These are phyloP conservation scores for Penicillium verhagenii DNA, from an alignment of 495 filamentous ascomycete species.

Conservation along the genomic window DNA sequence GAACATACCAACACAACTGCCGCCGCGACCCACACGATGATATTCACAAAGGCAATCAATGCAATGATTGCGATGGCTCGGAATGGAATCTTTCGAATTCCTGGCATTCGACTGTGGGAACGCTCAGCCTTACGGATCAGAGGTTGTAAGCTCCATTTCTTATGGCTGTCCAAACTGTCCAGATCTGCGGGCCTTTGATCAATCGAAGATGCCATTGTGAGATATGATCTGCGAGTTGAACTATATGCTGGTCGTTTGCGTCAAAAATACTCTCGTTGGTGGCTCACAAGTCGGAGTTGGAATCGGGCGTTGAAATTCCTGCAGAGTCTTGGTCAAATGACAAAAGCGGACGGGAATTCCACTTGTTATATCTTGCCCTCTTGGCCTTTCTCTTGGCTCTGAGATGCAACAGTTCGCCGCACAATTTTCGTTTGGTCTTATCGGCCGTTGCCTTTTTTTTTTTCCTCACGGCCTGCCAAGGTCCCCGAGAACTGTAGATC, in stretches of 20 bases:
- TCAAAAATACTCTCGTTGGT: not conserved
- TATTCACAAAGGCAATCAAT: conserved; percentile 63
- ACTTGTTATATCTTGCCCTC: not conserved
- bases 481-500: conserved; percentile 6
- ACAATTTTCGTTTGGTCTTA: conserved; percentile 8
- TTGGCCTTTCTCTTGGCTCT: not conserved
- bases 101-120: conserved; percentile 48
- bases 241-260: not conserved
- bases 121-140: conserved; percentile 38
- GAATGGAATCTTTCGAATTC: conserved; percentile 57
- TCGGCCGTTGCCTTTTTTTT: conserved; percentile 10
- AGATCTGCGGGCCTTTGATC: conserved; percentile 7
- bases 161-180: conserved; percentile 8
- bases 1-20: conserved; percentile 62
- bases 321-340: not conserved
- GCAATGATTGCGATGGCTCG: conserved; percentile 66
- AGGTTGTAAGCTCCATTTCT: conserved; percentile 35
- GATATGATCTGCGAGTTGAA: not conserved
- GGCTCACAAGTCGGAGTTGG: not conserved
- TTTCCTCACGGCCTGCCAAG: conserved; percentile 10
- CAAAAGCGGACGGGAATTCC: not conserved
- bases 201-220: conserved; percentile 4
- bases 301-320: not conserved
- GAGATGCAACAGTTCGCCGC: not conserved
- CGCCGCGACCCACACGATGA: conserved; percentile 68